Percentiles rank a stretch among this genome's conserved stretches.
Evolutionary conservation across 805 yeast genomes (phyloP).

Genomic region (Hanseniaspora valbyensis): DNA sequence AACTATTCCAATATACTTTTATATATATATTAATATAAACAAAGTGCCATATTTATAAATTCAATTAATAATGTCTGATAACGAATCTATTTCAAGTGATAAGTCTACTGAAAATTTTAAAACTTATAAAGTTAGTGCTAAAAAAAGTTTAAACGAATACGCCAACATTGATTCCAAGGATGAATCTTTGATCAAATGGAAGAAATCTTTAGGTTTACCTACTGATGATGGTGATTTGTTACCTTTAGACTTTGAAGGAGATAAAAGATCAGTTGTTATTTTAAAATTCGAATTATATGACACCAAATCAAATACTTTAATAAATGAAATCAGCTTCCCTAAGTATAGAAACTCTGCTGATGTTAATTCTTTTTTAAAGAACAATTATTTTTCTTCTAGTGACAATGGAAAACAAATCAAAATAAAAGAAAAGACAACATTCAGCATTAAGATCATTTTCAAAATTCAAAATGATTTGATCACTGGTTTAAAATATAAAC

Average conservation of each 20-base stretch:
- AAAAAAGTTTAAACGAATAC: constrained; percentile 78
- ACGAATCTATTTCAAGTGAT: constrained; percentile 14
- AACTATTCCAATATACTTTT: not conserved
- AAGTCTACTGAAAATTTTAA: constrained; percentile 26
- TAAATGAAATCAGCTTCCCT: constrained; percentile 47
- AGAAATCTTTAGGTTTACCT: constrained; percentile 65
- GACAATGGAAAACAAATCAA: constrained; percentile 37
- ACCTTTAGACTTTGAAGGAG: constrained; percentile 56
- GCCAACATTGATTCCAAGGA: constrained; percentile 77
- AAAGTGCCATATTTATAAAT: too few relatives aligned
- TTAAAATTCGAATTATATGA: constrained; percentile 62
- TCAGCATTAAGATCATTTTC: constrained; percentile 62
- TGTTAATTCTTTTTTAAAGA: constrained; percentile 11
- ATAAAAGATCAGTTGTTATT: constrained; percentile 66
- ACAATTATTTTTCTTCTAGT: constrained; percentile 20
- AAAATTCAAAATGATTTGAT: constrained; percentile 82
- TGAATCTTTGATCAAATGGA: constrained; percentile 85
- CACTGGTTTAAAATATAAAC: constrained; percentile 80
- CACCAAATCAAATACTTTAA: constrained; percentile 47
- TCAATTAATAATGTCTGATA: constrained; percentile 15
- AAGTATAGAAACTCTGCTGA: constrained; percentile 11
- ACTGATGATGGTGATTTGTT: constrained; percentile 41
- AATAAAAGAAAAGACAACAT: constrained; percentile 68
- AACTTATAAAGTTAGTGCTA: constrained; percentile 32
- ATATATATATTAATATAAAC: too few relatives aligned